Base-by-base conservation (phyloP, 179 eudicot species). In the Camellia oleifera region DNA sequence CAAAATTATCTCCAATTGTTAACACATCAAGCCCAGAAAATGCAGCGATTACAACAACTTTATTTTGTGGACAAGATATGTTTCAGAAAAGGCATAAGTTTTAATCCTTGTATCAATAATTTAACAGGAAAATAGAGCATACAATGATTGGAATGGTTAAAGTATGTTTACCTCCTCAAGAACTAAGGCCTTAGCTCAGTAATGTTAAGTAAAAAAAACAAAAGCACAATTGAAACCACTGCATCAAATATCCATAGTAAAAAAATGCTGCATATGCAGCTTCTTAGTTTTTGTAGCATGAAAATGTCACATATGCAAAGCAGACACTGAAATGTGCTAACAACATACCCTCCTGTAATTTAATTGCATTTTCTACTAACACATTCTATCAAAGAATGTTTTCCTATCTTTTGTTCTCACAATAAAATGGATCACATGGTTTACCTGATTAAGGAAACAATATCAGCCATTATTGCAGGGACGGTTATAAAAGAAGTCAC, bases 401-500 rank as follows among this genome's bases (percentile, higher is more conserved):
- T 23, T 20, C 32, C 54, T 14, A 67, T 7, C 44, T 69, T 53
- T 78, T 10, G 64, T 40, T 78, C 32, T 58, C 10, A 17, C n/a
- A 13, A 4, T 14, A 18, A 15, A 61, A 48, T 3, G 45, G 54
- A 69, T 12, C 15, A 13, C 56, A 17, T 2, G 50, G 56, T 65
- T 78, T 87, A 92, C 98, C 95, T 91, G 80, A 88, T 79, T 73
- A 82, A 57, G 77, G 96, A 86, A 54, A 94, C 76, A 66, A 96
- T 80, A 82, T 94, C 98, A 80, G 92, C 86, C 92, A 96, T 91
- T 69, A 96, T 96, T 69, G 98, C 69, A 5, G 99, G 99, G 48
- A 96, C 99, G 62, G 92, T 88, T 78, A 92, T 92, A 5, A 94
- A 78, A 68, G 99, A 94, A 71, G 97, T 92, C 68, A 96, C 93